Conservation (phyloP, 768 basidiomycete genomes). For the Wakefieldia striispora region DNA sequence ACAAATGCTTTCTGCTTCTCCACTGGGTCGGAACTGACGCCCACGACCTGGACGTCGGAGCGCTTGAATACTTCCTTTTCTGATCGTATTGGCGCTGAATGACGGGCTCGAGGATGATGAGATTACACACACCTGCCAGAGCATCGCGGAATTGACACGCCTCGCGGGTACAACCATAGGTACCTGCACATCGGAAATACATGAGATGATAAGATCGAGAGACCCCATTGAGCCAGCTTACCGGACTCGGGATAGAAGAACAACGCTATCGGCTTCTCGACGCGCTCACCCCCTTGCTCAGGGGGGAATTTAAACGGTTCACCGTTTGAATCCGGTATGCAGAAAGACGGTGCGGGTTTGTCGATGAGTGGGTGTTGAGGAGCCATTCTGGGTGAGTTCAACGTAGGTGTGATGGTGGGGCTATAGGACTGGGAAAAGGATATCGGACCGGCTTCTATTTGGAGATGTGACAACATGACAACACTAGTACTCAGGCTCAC, state of each 20-base stretch:
- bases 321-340: conserved; percentile 64
- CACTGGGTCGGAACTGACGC: conserved; percentile 71
- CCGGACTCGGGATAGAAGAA: conserved; percentile 81
- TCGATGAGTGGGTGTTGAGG: conserved; percentile 53
- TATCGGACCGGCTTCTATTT: background rate
- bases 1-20: conserved; percentile 74
- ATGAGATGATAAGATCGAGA: background rate
- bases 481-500: no score
- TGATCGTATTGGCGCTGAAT: conserved; percentile 20
- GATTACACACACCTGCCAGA: conserved; percentile 48
- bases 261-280: conserved; percentile 55
- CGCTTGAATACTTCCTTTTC: conserved; percentile 66
- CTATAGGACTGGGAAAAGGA: conserved; percentile 1
- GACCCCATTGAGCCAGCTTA: conserved; percentile 29
- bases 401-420: background rate
- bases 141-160: conserved; percentile 84
- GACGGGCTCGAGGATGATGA: background rate
- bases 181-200: conserved; percentile 40
- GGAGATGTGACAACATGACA: no score
- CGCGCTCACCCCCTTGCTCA: conserved; percentile 40
- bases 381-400: conserved; percentile 34
- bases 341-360: conserved; percentile 62
- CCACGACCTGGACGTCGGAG: conserved; percentile 64
- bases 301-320: conserved; percentile 58
- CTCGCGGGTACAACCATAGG: conserved; percentile 78